phyloP scores from a whole-genome alignment of 192 early-diverging fungal species.

The Mortierella alpina region DNA sequence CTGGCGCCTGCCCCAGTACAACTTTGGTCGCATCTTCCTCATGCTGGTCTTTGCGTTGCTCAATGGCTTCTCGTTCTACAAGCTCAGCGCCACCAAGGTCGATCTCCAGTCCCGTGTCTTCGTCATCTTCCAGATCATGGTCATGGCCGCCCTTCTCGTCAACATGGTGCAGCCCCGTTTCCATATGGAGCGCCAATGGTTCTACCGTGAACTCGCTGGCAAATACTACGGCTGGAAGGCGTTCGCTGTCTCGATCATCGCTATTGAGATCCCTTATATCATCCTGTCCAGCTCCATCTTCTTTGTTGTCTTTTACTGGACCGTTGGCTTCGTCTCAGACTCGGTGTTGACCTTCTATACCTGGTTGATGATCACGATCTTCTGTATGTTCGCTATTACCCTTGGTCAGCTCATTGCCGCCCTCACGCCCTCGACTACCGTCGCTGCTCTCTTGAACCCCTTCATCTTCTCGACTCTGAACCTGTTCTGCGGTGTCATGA shows the following conservation, averaged over 20 bases:
- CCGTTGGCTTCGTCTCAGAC: conserved; percentile 66
- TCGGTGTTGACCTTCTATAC: conserved; percentile 69
- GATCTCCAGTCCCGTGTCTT: conserved; percentile 78
- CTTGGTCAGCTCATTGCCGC: conserved; percentile 80
- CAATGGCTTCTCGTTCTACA: conserved; percentile 81
- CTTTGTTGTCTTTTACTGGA: conserved; percentile 82
- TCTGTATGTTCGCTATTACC: conserved; percentile 74
- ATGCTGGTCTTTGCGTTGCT: conserved; percentile 70
- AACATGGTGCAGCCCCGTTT: conserved; percentile 77
- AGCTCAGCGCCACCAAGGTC: conserved; percentile 62
- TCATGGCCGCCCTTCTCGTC: conserved; percentile 75
- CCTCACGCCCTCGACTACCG: conserved; percentile 66
- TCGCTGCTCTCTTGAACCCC: conserved; percentile 75
- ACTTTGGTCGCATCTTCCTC: conserved; percentile 72
- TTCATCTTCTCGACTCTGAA: conserved; percentile 74
- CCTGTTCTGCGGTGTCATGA: conserved; percentile 80
- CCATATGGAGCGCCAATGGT: conserved; percentile 74
- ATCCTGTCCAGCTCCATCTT: conserved; percentile 70
- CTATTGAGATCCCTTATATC: conserved; percentile 79
- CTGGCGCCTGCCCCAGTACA: conserved; percentile 84
- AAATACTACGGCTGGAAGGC: conserved; percentile 77
- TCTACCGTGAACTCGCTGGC: conserved; percentile 73
- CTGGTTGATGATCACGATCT: conserved; percentile 68
- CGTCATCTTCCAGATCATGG: conserved; percentile 76
- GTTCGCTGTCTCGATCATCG: conserved; percentile 71